Base-by-base conservation (phyloP, 495 filamentous ascomycete genomes). In the Penicillium riverlandense region DNA sequence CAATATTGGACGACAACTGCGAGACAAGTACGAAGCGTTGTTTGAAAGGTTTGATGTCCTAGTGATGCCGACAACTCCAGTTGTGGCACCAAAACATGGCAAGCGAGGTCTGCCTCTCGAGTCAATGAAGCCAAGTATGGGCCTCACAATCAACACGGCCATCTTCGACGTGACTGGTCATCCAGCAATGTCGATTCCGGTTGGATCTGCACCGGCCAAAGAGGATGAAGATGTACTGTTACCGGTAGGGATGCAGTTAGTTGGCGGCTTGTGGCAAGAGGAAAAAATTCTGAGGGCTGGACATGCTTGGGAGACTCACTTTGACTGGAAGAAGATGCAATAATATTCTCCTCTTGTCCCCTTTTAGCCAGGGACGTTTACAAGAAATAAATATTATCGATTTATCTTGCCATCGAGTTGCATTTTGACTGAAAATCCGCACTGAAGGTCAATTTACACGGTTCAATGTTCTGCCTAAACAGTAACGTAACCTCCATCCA, bases 241-340 rank as follows among this genome's bases (percentile, higher is more conserved):
- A 34, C 78, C 77, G 2, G 72, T 74, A 5, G 74, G 77, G 5
- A 69, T 82, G 70, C 78, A 81, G 58, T 72, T 80, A 45, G 70
- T 78, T 29, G 77, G 77, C 11, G 65, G 67, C 6, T 35, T 65
- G 35, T 65, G 62, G 59, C 48, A 66, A 13, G 59, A 66, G 13
- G 53, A 53, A 11, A 71, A 64, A 45, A 67, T 77, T 8, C 53
- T 76, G 9, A 62, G 59, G 42, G 73, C 67, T 39, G 75, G 72
- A 4, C 67, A 70, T 38, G 70, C 63, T 1, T 80, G 75, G 76
- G 75, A 79, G 54, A 59, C 52, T 32, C 54, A 55, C 27, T 66
- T 61, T 50, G 58, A 77, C 34, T 79, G 76, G 77, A 75, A 69
- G 44, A 57, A 46, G 28, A 48, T 58, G 50, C 47, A 52, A 15